Conservation (phyloP, 495 filamentous ascomycete species). For the Podospora fimiseda region DNA sequence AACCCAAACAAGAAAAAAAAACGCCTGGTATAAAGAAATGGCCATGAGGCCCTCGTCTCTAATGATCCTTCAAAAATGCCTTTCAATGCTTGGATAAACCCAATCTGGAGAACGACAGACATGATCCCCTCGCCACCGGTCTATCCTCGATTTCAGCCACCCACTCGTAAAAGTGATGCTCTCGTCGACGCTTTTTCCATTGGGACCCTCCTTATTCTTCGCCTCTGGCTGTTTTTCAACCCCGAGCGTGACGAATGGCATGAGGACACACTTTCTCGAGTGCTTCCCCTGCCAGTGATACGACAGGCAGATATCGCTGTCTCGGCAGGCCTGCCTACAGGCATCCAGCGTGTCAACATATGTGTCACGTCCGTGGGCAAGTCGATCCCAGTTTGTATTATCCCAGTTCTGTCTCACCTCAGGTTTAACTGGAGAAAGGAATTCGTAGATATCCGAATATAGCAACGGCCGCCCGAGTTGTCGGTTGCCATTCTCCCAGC, state of each 20-base stretch:
- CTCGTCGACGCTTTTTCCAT: background rate
- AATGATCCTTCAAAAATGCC: conserved; percentile 2
- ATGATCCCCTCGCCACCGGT: conserved; percentile 2
- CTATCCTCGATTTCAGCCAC: conserved; percentile 10
- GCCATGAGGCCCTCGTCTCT: too few species aligned
- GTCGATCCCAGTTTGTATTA: conserved; percentile 12
- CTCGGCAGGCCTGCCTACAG: conserved; percentile 10
- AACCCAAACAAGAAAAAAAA: too few species aligned
- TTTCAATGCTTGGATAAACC: conserved; percentile 11
- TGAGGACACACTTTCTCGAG: conserved; percentile 8
- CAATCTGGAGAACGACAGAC: conserved; percentile 6
- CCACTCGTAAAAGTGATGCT: conserved; percentile 9
- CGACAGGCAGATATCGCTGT: conserved; percentile 5
- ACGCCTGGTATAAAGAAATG: too few species aligned
- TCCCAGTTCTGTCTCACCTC: conserved; percentile 13
- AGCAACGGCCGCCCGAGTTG: conserved; percentile 9
- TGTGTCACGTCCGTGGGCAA: conserved; percentile 1
- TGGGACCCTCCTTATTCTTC: background rate
- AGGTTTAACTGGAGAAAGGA: background rate
- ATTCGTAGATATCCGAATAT: conserved; percentile 12
- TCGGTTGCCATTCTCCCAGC: conserved; percentile 13
- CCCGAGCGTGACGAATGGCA: conserved; percentile 8
- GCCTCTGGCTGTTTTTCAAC: background rate
- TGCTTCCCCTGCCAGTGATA: conserved; percentile 12
- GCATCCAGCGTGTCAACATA: background rate